Evolutionary conservation across 192 early-diverging fungal genomes (phyloP), one percentile per base, ranked within the genome.

Genomic region (Backusella tarrabulga): DNA sequence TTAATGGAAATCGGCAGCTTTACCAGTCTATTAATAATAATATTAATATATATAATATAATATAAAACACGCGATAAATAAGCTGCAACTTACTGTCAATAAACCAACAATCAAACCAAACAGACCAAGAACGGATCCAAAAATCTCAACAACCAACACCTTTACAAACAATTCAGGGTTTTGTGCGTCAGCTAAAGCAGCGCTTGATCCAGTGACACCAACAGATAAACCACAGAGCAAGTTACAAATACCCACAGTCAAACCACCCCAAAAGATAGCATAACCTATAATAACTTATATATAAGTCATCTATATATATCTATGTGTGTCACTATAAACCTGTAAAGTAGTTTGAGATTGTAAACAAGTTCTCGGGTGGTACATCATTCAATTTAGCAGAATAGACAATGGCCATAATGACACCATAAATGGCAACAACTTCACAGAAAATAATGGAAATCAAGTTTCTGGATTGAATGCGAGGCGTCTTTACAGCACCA

Each of bases 391-490:
- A 78, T 80, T 97, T 97, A 11, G 94, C 88, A 7, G 94, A 94
- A 80, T 96, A 98, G 35, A 99, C 95, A 76, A 99, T 99, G 26
- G 96, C 95, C 90, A 99, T 97, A 79, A 99, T 98, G 26, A 99
- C 88, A 71, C 97, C 97, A 87, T 99, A 99, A 76, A 99, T 99
- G 77, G 96, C 97, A 11, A 99, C 97, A 66, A 98, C 97, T 87
- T 99, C 97, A 85, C 96, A 99, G 81, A 99, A 99, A 82, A 98
- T 99, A 76, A 99, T 97, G 77, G 94, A 95, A 85, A 98, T 97
- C 78, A 99, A 88, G 89, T 99, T 99, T 85, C 97, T 97, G 36
- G 97, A 97, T 66, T 92, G 88, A 77, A 99, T 98, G 35, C 97
- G 89, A 73, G 97, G 97, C 0, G 95, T 90, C 56, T 90, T 87